Conservation (phyloP, 2,329 filamentous ascomycete genomes). For the Lasiodiplodia hormozganensis region DNA sequence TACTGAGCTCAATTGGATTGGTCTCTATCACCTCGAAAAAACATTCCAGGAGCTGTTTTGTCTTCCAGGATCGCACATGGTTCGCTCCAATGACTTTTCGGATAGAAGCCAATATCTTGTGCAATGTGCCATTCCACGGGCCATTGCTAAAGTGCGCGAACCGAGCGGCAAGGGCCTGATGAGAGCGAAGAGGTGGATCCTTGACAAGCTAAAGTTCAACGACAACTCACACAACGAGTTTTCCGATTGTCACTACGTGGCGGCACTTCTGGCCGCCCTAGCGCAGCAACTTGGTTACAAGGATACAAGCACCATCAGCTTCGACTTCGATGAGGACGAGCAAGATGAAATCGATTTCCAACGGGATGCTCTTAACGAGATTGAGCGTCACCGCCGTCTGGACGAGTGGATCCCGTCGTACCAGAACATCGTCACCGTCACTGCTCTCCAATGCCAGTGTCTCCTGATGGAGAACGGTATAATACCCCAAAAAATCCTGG, state of each 20-base stretch:
- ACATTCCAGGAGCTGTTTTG: slow-evolving; percentile 91
- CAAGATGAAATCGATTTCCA: slow-evolving; percentile 62
- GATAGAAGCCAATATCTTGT: slow-evolving; percentile 86
- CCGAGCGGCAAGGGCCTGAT: slow-evolving; percentile 77
- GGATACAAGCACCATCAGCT: slow-evolving; percentile 32
- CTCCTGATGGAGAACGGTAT: slow-evolving; percentile 62
- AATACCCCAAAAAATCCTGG: slow-evolving; percentile 59
- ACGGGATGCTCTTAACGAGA: slow-evolving; percentile 64
- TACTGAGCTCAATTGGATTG: slow-evolving; percentile 75
- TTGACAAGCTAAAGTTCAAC: slow-evolving; percentile 90
- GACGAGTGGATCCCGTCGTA: slow-evolving; percentile 72
- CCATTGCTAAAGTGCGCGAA: slow-evolving; percentile 80
- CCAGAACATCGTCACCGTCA: slow-evolving; percentile 68
- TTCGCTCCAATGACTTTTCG: slow-evolving; percentile 87
- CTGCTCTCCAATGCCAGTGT: slow-evolving; percentile 66
- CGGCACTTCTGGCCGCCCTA: slow-evolving; percentile 73
- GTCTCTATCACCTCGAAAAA: slow-evolving; percentile 82
- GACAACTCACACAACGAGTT: slow-evolving; percentile 88
- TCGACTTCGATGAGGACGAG: slow-evolving; percentile 57
- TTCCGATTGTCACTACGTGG: slow-evolving; percentile 89
- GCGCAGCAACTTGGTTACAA: slow-evolving; percentile 58
- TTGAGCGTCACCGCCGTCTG: slow-evolving; percentile 68
- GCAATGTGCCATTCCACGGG: slow-evolving; percentile 80
- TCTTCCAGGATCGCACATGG: slow-evolving; percentile 76
- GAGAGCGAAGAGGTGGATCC: slow-evolving; percentile 80